phyloP scores from a whole-genome alignment of 768 basidiomycete genomes.

The Phlegmacium glaucopus region DNA sequence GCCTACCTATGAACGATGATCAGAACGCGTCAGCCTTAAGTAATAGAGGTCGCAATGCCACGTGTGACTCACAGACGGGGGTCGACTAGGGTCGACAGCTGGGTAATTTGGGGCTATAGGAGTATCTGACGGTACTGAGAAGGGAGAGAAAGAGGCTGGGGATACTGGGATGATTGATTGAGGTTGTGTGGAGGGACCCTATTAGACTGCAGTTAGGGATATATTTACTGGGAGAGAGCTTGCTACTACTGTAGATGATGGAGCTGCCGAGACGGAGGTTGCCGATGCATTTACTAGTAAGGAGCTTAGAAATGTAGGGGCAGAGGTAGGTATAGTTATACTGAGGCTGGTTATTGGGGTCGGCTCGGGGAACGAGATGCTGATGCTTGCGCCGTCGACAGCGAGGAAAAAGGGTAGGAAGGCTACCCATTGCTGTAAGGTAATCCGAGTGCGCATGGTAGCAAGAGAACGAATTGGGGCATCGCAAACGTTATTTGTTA shows the following conservation, averaged over 20 bases:
- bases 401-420: slow-evolving; percentile 10
- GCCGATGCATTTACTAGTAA: not conserved
- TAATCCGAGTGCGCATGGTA: slow-evolving; percentile 7
- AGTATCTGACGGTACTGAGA: slow-evolving; percentile 55
- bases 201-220: not conserved
- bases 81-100: slow-evolving; percentile 48
- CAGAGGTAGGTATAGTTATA: not conserved
- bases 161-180: not conserved
- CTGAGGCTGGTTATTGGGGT: not conserved
- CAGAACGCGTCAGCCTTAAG: not conserved
- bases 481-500: slow-evolving; percentile 1
- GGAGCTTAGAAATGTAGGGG: not conserved
- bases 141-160: slow-evolving; percentile 44
- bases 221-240: not conserved
- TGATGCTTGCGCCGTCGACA: not conserved
- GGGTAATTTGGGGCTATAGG: slow-evolving; percentile 54
- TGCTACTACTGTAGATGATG: not conserved
- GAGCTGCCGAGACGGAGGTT: not conserved
- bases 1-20: slow-evolving; percentile 25
- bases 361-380: not conserved
- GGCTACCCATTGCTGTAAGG: slow-evolving; percentile 9
- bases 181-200: not conserved
- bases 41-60: not conserved
- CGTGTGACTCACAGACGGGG: slow-evolving; percentile 45
- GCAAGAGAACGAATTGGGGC: not conserved